Conservation (phyloP, 441 rosid species). For the Populus hybrid region DNA sequence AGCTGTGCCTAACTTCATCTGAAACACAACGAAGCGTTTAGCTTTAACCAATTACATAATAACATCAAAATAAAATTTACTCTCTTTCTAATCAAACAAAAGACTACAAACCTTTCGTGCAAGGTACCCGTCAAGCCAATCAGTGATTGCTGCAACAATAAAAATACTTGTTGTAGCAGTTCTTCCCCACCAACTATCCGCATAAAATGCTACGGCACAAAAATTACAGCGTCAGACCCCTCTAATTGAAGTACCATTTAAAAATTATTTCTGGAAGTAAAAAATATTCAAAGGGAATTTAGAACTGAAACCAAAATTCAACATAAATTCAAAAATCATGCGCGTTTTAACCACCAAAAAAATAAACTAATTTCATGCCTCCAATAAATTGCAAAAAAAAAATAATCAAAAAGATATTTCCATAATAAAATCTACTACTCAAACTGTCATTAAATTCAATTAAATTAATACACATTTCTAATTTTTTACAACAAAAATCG, state of each 20-base stretch:
- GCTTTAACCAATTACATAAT: neutral
- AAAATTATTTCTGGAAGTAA: neutral
- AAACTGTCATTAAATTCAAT: neutral
- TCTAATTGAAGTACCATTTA: neutral
- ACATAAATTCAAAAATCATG: neutral
- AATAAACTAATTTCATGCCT: neutral
- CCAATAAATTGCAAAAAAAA: neutral
- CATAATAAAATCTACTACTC: neutral
- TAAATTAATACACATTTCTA: neutral
- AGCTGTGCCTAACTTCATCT: constrained; percentile 80
- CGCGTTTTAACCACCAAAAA: neutral
- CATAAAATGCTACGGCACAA: constrained; percentile 61
- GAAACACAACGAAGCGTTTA: constrained; percentile 24
- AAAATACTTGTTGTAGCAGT: constrained; percentile 87
- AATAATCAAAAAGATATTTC: neutral
- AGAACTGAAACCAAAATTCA: neutral
- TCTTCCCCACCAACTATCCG: constrained; percentile 84
- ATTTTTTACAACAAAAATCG: neutral
- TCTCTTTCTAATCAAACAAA: neutral
- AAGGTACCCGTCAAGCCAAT: constrained; percentile 98
- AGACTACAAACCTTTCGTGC: constrained; percentile 66
- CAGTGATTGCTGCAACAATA: constrained; percentile 87
- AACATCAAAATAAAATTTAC: neutral
- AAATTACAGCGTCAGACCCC: neutral
- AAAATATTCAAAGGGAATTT: neutral